Conservation (phyloP, 2,329 filamentous ascomycete species). For the Sporothrix curviconia region DNA sequence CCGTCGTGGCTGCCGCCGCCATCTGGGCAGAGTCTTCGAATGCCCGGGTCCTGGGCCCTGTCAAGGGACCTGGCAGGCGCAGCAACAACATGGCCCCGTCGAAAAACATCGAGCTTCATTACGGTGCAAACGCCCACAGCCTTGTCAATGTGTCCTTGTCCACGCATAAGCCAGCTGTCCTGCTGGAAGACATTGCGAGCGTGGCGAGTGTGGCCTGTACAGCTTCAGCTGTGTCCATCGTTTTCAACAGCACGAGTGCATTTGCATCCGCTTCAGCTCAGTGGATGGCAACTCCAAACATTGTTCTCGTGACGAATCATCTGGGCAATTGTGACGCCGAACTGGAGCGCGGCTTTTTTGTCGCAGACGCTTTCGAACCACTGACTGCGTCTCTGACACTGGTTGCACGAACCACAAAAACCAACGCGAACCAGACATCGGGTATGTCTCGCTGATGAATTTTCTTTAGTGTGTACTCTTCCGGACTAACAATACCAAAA, state of each 20-base stretch:
- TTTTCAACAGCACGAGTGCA: constrained; percentile 22
- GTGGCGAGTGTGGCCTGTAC: constrained; percentile 27
- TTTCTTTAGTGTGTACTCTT: neutral
- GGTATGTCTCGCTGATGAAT: constrained; percentile 25
- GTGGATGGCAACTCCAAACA: constrained; percentile 22
- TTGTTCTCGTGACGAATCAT: constrained; percentile 38
- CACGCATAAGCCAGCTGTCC: constrained; percentile 26
- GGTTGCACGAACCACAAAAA: constrained; percentile 28
- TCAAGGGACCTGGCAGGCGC: neutral
- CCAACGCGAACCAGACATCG: constrained; percentile 29
- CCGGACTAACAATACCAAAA: neutral
- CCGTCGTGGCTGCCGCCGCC: neutral
- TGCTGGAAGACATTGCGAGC: constrained; percentile 28
- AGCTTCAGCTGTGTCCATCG: constrained; percentile 23
- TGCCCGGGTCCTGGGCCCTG: neutral
- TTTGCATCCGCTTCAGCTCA: constrained; percentile 22
- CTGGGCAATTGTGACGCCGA: constrained; percentile 34
- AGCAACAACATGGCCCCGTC: neutral
- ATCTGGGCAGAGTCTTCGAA: neutral
- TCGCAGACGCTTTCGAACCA: constrained; percentile 26
- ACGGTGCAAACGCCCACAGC: constrained; percentile 7
- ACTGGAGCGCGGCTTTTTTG: constrained; percentile 35
- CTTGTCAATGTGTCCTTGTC: constrained; percentile 23
- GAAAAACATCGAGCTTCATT: constrained; percentile 13
- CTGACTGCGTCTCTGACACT: constrained; percentile 26